Evolutionary conservation across 768 basidiomycete species (phyloP), one percentile per base, ranked within the genome.

Genomic region (Amanita rimosa): DNA sequence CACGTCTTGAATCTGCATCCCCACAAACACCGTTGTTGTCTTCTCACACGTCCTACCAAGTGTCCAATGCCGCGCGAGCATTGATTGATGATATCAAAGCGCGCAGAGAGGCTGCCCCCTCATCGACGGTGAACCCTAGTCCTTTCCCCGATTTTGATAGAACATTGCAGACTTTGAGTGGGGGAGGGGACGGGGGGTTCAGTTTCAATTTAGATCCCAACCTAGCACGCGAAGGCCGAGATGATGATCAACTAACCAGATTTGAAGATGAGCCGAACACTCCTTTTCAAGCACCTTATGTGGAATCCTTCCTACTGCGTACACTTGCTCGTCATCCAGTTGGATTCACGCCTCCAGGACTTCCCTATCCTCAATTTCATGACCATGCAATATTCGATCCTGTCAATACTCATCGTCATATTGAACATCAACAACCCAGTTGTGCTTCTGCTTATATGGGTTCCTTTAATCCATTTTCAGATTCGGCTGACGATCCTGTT

Each of bases 131-230:
- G 35, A 63, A 65, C 40, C 64, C 68, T 29, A 88, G 73, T 61
- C 78, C 87, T 9, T 94, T 94, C 74, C 92, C 91, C 8, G 91
- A 94, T 54, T 81, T 94, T 54, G 90, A 92, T 61, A 79, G 86
- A 26, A 90, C 86, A 16, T 68, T 93, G 39, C 79, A 85, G 58
- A 80, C 76, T 42, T 69, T 92, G 37, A 78, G 76, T 44, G 75
- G 73, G 6, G 78, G 72, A 37, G 83, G 83, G 54, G 75, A 66
- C 26, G 76, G 78, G 27, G 79, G 84, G 7, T 93, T 93, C 67
- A 89, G 83, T 61, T 93, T 94, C 67, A 91, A 82, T 63, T 67
- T 92, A 38, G 89, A 90, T 62, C 84, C 85, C 22, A 86, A 81
- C 55, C 68, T 90, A 22, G 84, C 79, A 5, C 73, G 71, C 26